These are phyloP conservation scores for Breynia disticha DNA, from an alignment of 441 rosid species.

Conservation along the genomic window DNA sequence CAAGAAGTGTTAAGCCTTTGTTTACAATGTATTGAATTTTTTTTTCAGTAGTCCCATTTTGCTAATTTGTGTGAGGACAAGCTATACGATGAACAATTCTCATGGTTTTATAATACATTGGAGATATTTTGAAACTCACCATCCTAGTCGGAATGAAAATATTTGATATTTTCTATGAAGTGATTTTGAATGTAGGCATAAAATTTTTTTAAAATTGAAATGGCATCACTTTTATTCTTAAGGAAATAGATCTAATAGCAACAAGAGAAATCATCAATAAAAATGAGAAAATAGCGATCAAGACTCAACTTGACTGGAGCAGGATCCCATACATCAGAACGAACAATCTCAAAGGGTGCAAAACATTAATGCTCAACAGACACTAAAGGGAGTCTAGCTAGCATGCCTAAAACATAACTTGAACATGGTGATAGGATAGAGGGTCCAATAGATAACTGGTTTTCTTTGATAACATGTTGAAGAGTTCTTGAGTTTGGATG, in stretches of 20 bases:
- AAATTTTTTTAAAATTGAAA: neutral
- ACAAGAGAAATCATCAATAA: too few species aligned
- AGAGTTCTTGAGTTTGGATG: too few species aligned
- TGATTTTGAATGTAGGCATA: neutral
- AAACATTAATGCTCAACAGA: too few species aligned
- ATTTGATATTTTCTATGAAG: neutral
- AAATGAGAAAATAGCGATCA: neutral
- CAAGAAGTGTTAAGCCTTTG: too few species aligned
- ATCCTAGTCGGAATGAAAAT: neutral
- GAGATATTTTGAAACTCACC: neutral
- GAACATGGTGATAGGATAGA: too few species aligned
- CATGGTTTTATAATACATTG: too few species aligned
- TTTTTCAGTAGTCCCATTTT: neutral
- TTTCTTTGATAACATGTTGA: too few species aligned
- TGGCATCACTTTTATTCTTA: neutral
- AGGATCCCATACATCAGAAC: neutral
- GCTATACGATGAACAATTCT: too few species aligned
- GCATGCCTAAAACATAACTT: too few species aligned
- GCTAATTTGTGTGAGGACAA: neutral
- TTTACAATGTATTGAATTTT: too few species aligned
- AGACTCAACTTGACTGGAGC: neutral
- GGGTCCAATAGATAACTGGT: too few species aligned
- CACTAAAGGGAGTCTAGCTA: too few species aligned
- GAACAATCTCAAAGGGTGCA: neutral
- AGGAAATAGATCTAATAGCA: neutral